phyloP scores from a whole-genome alignment of 306 rosid species.

The Castanopsis chinensis region DNA sequence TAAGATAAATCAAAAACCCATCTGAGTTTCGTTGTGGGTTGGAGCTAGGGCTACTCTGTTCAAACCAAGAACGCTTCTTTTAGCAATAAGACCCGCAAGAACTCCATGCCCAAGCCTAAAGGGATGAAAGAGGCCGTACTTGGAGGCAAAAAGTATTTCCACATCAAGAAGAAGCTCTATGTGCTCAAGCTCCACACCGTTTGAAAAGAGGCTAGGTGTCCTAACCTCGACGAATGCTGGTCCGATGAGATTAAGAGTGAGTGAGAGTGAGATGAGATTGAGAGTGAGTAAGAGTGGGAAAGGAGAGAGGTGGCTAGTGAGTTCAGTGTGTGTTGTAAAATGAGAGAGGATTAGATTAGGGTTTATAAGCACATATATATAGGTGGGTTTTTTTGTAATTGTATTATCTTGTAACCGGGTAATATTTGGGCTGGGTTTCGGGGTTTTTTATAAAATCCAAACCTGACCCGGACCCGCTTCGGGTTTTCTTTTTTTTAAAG shows the following conservation, averaged over 20 bases:
- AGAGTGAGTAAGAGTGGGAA: no score
- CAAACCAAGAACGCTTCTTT: conserved; percentile 38
- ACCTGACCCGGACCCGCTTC: no score
- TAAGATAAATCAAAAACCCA: background rate
- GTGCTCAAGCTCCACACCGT: conserved; percentile 93
- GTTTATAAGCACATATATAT: no score
- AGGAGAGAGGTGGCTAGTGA: no score
- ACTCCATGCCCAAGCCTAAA: conserved; percentile 73
- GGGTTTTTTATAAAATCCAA: no score
- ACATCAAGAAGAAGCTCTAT: conserved; percentile 90
- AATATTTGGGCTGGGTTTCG: no score
- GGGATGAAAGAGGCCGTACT: conserved; percentile 98
- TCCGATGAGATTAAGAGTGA: conserved; percentile 32
- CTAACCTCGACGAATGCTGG: conserved; percentile 97
- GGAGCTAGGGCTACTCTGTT: conserved; percentile 29
- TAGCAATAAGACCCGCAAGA: conserved; percentile 34
- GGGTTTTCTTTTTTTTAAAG: no score
- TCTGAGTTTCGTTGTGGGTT: conserved; percentile 35
- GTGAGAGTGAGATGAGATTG: no score
- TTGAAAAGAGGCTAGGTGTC: conserved; percentile 91
- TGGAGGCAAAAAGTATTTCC: conserved; percentile 91
- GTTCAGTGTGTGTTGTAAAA: no score
- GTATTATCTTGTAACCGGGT: no score
- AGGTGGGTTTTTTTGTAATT: no score
- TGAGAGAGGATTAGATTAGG: no score